Evolutionary conservation across 73 alveolate species (phyloP), one percentile per base, ranked within the genome.

Genomic region (Paramecium bursaria): DNA sequence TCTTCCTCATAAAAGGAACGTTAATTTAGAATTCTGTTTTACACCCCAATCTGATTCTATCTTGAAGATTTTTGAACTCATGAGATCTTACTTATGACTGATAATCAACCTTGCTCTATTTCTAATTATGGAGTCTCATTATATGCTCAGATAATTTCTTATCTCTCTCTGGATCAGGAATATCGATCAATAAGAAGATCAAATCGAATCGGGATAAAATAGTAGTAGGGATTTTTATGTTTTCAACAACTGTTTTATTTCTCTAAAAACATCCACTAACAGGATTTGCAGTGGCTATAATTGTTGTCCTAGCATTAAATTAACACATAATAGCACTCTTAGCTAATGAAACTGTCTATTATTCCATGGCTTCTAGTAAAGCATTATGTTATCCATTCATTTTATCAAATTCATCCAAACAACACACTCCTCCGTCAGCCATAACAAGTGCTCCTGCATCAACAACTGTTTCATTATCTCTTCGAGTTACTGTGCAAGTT

Each of bases 381-480:
- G 96, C 91, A 51, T 80, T 46, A 74, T 94, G 92, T 54, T 94
- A 94, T 33, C 92, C 86, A 23, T 90, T 80, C 98, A 94, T 94
- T 67, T 94, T 94, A 75, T 94, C 98, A 73, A 94, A 92, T 51
- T 94, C 98, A 86, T 94, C 98, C 10, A 94, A 92, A 85, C 97
- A 93, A 73, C 98, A 94, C 7, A 94, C 93, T 22, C 98, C 98
- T 0, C 90, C 86, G 50, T 94, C 98, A 77, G 95, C 75, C 27
- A 94, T 50, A 4, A 94, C 95, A 11, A 94, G 82, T 9, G 97
- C 98, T 5, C 98, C 98, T 7, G 98, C 98, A 67, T 93, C 96
- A 17, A 94, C 46, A 31, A 85, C 77, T 19, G 91, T 75, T 47
- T 94, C 97, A 82, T 92, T 94, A 15, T 46, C 26, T 39, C 90